Conservation (phyloP, 2,329 filamentous ascomycete species). For the Colletotrichum lentis region DNA sequence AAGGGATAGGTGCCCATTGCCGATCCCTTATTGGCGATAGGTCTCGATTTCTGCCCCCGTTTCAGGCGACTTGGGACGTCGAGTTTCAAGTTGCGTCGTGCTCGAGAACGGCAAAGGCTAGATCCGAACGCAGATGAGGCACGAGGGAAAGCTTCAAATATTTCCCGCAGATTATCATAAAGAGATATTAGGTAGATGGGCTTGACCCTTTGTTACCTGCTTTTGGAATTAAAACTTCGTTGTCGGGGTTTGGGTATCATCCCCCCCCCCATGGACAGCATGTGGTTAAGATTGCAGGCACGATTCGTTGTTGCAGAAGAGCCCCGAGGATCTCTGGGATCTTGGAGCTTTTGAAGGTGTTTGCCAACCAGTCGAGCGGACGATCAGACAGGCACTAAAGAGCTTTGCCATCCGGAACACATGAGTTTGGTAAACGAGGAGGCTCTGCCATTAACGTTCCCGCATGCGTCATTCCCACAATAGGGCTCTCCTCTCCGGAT, state of each 20-base stretch:
- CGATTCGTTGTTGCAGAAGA: neutral
- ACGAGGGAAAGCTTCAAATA: constrained; percentile 34
- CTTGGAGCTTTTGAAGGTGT: constrained; percentile 11
- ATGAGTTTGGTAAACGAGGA: constrained; percentile 7
- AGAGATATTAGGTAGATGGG: neutral
- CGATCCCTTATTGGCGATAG: constrained; percentile 14
- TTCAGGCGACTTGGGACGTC: constrained; percentile 40
- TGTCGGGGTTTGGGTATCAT: constrained; percentile 14
- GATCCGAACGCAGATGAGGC: constrained; percentile 38
- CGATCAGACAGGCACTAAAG: neutral
- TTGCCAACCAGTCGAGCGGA: neutral
- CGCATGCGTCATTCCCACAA: constrained; percentile 10
- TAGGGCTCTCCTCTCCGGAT: neutral
- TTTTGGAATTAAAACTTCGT: constrained; percentile 31
- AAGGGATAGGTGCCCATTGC: neutral
- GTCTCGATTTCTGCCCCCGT: constrained; percentile 32
- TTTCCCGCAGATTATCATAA: neutral
- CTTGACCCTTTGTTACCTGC: neutral
- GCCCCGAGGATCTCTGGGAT: neutral
- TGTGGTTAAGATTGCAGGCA: constrained; percentile 11
- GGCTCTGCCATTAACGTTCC: neutral
- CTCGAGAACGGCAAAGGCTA: constrained; percentile 42
- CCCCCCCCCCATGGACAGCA: neutral
- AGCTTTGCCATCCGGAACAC: neutral
- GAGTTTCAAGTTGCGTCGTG: constrained; percentile 42